These are phyloP conservation scores for Quillaja saponaria DNA, from an alignment of 306 rosid species.

Conservation along the genomic window DNA sequence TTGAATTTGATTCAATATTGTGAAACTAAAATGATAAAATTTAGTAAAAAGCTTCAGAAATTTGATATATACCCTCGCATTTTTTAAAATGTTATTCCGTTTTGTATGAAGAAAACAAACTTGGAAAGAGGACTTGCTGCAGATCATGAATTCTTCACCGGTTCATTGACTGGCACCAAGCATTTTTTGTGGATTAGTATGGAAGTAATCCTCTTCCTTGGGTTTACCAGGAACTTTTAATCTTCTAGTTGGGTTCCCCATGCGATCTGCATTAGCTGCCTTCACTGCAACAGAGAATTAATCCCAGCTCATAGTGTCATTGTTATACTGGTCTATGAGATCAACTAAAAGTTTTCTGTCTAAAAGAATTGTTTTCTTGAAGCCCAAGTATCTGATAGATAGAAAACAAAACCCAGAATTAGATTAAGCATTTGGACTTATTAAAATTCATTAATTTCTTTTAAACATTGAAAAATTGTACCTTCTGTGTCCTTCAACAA, in stretches of 20 bases:
- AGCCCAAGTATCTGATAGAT: slow-evolving; percentile 74
- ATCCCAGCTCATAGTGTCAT: slow-evolving; percentile 65
- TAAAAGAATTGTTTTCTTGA: slow-evolving; percentile 78
- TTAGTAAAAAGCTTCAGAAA: too few relatives aligned
- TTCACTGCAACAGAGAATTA: slow-evolving; percentile 82
- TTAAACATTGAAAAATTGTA: background rate
- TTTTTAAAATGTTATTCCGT: too few relatives aligned
- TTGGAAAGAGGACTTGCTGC: too few relatives aligned
- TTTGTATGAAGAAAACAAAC: too few relatives aligned
- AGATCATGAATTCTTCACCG: slow-evolving; percentile 58
- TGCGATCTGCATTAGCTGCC: slow-evolving; percentile 70
- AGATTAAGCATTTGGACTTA: too few relatives aligned
- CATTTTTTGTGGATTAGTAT: slow-evolving; percentile 93
- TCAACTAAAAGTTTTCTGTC: slow-evolving; percentile 77
- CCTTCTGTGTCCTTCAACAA: slow-evolving; percentile 84
- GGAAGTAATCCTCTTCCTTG: slow-evolving; percentile 94
- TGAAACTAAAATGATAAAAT: too few relatives aligned
- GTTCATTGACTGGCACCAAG: slow-evolving; percentile 51
- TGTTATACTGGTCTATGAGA: slow-evolving; percentile 70
- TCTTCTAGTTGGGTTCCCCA: slow-evolving; percentile 78
- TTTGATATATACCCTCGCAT: too few relatives aligned
- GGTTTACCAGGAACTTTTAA: slow-evolving; percentile 76
- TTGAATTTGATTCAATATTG: too few relatives aligned
- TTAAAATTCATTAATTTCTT: slow-evolving; percentile 21
- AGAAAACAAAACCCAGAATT: background rate